Percentiles rank a stretch among this genome's conserved stretches.
Conservation (phyloP, 371 early-diverging fungal genomes). For the Capillidium rhysosporum region DNA sequence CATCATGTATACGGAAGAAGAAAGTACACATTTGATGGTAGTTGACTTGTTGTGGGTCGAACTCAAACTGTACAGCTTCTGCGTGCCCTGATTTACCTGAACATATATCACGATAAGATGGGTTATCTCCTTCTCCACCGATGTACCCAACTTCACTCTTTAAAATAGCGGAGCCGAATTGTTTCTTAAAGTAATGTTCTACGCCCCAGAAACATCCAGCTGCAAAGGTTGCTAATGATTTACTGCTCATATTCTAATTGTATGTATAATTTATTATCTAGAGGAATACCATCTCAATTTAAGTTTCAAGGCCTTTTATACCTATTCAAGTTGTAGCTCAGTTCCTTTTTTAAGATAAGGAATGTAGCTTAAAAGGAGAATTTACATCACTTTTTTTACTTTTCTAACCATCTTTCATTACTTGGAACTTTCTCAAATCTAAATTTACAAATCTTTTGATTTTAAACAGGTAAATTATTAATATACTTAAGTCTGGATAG, state of each 20-base stretch:
- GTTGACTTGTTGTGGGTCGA: slow-evolving; percentile 40
- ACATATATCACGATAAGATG: slow-evolving; percentile 38
- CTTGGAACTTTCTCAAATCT: too few relatives aligned
- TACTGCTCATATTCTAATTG: too few relatives aligned
- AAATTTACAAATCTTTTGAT: too few relatives aligned
- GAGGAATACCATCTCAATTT: too few relatives aligned
- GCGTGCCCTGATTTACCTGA: slow-evolving; percentile 57
- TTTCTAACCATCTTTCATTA: too few relatives aligned
- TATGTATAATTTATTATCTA: too few relatives aligned
- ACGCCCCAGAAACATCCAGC: slow-evolving; percentile 40
- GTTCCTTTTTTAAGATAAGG: too few relatives aligned
- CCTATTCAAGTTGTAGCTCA: too few relatives aligned
- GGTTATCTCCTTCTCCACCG: slow-evolving; percentile 34
- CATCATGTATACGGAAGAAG: slow-evolving; percentile 72
- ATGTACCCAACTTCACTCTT: slow-evolving; percentile 63
- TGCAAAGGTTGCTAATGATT: slow-evolving; percentile 15
- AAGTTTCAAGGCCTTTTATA: too few relatives aligned
- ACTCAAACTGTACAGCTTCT: slow-evolving; percentile 60
- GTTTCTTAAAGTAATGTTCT: slow-evolving; percentile 52
- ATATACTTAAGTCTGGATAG: too few relatives aligned
- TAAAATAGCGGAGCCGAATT: slow-evolving; percentile 29
- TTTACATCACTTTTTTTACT: too few relatives aligned
- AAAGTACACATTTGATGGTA: slow-evolving; percentile 53
- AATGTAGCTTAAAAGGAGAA: not conserved
- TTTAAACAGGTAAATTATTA: too few relatives aligned